These are phyloP conservation scores for Globisporangium alternatum DNA, from an alignment of 352 stramenopile species.

Conservation along the genomic window DNA sequence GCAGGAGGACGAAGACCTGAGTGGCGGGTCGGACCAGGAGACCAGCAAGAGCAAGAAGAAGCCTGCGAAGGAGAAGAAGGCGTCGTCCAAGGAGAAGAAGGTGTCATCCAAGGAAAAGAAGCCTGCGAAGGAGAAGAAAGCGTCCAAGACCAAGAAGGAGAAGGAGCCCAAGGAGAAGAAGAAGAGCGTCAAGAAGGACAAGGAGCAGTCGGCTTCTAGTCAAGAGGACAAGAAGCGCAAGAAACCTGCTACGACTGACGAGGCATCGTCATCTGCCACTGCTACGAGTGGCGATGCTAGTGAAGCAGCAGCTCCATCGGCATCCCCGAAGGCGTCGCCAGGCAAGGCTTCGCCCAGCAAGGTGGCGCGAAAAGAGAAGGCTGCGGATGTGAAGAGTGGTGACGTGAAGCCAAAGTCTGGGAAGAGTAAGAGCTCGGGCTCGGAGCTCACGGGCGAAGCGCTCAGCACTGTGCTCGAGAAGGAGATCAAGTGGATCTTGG, in stretches of 20 bases:
- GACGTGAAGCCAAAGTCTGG: constrained; percentile 1
- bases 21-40: constrained; percentile 21
- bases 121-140: constrained; percentile 19
- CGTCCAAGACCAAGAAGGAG: constrained; percentile 22
- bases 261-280: background rate
- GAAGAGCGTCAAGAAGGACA: constrained; percentile 23
- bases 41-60: constrained; percentile 36
- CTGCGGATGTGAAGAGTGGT: constrained; percentile 35
- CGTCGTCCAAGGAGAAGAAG: constrained; percentile 18
- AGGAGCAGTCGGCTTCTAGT: constrained; percentile 9
- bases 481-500: constrained; percentile 78
- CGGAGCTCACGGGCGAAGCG: constrained; percentile 33
- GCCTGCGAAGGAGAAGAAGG: constrained; percentile 35
- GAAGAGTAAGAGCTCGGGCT: constrained; percentile 7
- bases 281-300: too few relatives aligned
- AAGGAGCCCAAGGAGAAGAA: constrained; percentile 42
- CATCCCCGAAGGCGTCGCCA: background rate
- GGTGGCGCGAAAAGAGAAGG: constrained; percentile 36
- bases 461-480: constrained; percentile 62
- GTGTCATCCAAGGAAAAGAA: constrained; percentile 18
- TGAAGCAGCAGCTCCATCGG: background rate
- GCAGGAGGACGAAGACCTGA: constrained; percentile 17
- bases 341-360: constrained; percentile 30
- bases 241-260: constrained; percentile 12
- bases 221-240: constrained; percentile 31